Evolutionary conservation across 192 early-diverging fungal species (phyloP).

Genomic region (Mortierella hygrophila): DNA sequence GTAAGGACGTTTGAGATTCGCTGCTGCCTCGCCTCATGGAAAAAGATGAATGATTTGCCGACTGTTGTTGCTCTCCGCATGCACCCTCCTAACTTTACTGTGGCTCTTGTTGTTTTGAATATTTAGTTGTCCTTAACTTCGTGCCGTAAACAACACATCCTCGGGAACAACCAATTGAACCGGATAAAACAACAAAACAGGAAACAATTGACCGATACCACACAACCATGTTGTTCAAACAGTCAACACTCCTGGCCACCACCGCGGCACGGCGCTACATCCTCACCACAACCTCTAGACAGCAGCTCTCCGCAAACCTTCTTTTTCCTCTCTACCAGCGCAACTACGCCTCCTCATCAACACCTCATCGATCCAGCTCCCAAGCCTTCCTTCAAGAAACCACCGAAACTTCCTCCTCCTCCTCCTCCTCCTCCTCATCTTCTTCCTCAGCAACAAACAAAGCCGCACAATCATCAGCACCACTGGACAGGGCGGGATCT

Average conservation of each 20-base stretch:
- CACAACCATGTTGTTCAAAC: not conserved
- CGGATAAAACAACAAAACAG: not conserved
- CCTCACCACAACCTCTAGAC: not conserved
- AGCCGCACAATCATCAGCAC: not conserved
- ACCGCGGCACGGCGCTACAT: not conserved
- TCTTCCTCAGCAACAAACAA: not conserved
- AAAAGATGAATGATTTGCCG: too few species aligned
- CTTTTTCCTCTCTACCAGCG: not conserved
- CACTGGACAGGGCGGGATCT: not conserved
- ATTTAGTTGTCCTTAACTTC: too few species aligned
- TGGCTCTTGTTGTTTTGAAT: too few species aligned
- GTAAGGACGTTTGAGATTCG: not conserved
- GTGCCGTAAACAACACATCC: too few species aligned
- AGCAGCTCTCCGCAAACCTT: not conserved
- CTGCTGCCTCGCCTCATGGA: not conserved
- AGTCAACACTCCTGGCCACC: not conserved
- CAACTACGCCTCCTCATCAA: conserved; percentile 8
- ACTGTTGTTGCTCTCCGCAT: too few species aligned
- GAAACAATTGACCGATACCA: not conserved
- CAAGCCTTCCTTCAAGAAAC: conserved; percentile 1
- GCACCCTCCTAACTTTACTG: too few species aligned
- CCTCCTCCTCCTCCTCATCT: not conserved
- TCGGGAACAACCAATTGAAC: too few species aligned
- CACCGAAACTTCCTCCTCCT: not conserved
- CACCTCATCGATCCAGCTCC: not conserved